phyloP scores from a whole-genome alignment of 805 yeast genomes.

The Candida oleophila region DNA sequence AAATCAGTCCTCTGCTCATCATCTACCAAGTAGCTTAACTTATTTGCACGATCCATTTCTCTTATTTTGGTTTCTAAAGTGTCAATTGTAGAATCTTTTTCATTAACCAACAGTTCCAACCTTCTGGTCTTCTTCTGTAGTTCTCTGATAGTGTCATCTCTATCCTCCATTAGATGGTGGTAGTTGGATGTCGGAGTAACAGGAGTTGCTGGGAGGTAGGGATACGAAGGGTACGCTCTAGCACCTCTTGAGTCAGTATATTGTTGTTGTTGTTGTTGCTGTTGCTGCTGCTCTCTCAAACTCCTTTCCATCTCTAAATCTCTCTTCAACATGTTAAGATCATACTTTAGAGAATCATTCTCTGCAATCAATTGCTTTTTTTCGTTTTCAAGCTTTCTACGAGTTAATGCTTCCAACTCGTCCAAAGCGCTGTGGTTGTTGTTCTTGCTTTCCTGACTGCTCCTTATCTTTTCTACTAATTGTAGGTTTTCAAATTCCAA shows the following conservation, averaged over 20 bases:
- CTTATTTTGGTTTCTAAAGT: conserved; percentile 32
- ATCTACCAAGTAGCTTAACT: conserved; percentile 19
- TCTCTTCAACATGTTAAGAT: conserved; percentile 32
- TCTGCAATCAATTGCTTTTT: conserved; percentile 25
- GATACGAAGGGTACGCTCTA: conserved; percentile 1
- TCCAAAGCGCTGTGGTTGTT: conserved; percentile 15
- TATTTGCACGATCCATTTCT: conserved; percentile 24
- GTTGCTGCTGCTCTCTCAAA: conserved; percentile 8
- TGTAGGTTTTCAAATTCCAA: conserved; percentile 29
- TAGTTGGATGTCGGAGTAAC: conserved; percentile 1
- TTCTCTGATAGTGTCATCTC: conserved; percentile 18
- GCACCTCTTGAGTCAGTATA: background rate
- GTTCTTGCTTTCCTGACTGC: background rate
- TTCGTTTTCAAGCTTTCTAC: conserved; percentile 25
- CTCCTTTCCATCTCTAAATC: conserved; percentile 33
- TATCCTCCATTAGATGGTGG: conserved; percentile 3
- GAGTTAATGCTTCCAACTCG: conserved; percentile 21
- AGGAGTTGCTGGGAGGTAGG: background rate
- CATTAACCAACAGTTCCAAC: conserved; percentile 18
- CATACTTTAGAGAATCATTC: conserved; percentile 33
- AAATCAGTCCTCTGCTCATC: conserved; percentile 37
- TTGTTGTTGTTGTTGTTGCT: background rate
- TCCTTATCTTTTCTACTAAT: conserved; percentile 18
- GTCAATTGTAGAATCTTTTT: conserved; percentile 37
- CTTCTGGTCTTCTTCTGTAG: conserved; percentile 16